These are phyloP conservation scores for Cryomyces minteri DNA, from an alignment of 495 filamentous ascomycete genomes.

Conservation along the genomic window DNA sequence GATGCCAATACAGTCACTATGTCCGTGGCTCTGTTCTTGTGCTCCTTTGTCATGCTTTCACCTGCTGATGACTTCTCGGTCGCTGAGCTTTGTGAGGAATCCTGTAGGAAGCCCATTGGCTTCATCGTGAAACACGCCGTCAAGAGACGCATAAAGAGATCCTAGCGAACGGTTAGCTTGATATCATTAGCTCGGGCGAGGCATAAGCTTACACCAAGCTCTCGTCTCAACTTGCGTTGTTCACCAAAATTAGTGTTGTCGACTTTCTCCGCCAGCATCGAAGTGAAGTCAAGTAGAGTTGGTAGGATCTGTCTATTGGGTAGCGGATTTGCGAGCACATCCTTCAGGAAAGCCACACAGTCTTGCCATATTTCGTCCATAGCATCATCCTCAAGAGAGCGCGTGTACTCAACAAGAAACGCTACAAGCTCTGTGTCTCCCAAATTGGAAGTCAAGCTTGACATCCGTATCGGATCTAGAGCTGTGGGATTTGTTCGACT, in stretches of 20 bases:
- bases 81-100: slow-evolving; percentile 3
- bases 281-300: slow-evolving; percentile 70
- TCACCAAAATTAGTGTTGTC: slow-evolving; percentile 97
- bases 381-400: slow-evolving; percentile 88
- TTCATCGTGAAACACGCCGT: slow-evolving; percentile 83
- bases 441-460: slow-evolving; percentile 67
- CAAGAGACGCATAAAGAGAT: slow-evolving; percentile 71
- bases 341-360: slow-evolving; percentile 76
- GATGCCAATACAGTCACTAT: slow-evolving; percentile 61
- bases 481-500: slow-evolving; percentile 74
- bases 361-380: slow-evolving; percentile 98
- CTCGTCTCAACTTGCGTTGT: slow-evolving; percentile 81
- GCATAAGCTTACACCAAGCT: slow-evolving; percentile 54
- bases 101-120: slow-evolving; percentile 26
- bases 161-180: slow-evolving; percentile 30
- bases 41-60: background rate
- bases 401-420: slow-evolving; percentile 78
- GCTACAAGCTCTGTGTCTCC: slow-evolving; percentile 65
- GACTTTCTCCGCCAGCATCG: slow-evolving; percentile 78
- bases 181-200: background rate
- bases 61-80: slow-evolving; percentile 20
- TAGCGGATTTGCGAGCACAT: slow-evolving; percentile 84
- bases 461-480: slow-evolving; percentile 63
- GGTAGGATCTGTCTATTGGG: slow-evolving; percentile 85
- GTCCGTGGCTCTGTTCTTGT: slow-evolving; percentile 20